Percentiles rank a stretch among this genome's conserved stretches.
These are phyloP conservation scores for Apiospora arundinis DNA, from an alignment of 2,329 filamentous ascomycete genomes.

Conservation along the genomic window DNA sequence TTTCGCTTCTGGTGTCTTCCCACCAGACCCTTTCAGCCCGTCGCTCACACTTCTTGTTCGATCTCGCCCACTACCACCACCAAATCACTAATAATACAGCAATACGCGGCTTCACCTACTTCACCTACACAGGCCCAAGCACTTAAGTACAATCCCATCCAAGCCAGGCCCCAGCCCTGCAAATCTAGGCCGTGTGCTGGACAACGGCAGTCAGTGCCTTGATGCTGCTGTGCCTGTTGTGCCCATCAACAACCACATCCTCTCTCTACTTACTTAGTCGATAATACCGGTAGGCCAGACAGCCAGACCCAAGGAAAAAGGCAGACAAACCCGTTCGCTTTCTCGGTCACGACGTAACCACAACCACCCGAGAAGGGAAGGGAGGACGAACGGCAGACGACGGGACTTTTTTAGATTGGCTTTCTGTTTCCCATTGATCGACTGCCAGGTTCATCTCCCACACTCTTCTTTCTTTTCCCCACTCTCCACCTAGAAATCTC, in stretches of 20 bases:
- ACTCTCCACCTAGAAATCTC: constrained; percentile 12
- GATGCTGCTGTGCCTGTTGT: background rate
- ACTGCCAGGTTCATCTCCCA: constrained; percentile 17
- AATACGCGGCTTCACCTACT: constrained; percentile 3
- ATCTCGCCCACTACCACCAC: background rate
- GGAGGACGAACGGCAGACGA: constrained; percentile 3
- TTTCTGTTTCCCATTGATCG: constrained; percentile 18
- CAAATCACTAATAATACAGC: background rate
- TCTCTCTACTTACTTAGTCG: background rate
- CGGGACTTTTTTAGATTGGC: constrained; percentile 14
- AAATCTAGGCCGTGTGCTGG: constrained; percentile 7
- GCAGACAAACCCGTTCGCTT: background rate
- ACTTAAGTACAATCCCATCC: background rate
- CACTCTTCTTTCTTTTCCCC: background rate
- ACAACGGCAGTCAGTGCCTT: background rate
- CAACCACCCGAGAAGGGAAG: background rate
- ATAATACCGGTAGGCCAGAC: background rate
- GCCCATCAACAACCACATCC: background rate
- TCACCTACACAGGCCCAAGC: background rate
- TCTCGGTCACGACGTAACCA: background rate
- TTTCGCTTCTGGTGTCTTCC: background rate
- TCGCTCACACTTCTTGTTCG: background rate
- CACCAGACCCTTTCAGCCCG: background rate
- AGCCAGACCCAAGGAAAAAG: background rate
- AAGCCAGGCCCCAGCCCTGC: background rate